These are phyloP conservation scores for Euphorbia lathyris DNA, from an alignment of 345 rosid species.

Conservation along the genomic window DNA sequence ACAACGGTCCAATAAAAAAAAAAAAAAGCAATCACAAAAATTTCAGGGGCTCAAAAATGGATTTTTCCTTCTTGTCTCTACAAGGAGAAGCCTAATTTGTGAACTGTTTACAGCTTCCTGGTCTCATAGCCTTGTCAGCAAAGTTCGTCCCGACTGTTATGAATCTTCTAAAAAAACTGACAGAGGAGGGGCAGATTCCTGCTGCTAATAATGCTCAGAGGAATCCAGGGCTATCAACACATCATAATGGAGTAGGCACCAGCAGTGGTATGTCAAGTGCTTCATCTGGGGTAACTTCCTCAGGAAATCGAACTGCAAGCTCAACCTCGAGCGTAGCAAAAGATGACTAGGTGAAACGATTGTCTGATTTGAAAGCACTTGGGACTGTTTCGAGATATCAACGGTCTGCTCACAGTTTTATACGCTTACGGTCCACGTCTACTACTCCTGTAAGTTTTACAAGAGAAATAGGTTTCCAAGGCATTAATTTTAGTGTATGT, in stretches of 20 bases:
- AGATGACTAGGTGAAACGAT: conserved; percentile 42
- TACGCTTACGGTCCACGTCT: conserved; percentile 11
- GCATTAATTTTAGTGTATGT: conserved; percentile 46
- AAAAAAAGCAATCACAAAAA: too few relatives aligned
- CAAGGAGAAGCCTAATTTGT: conserved; percentile 1
- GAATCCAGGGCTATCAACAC: conserved; percentile 37
- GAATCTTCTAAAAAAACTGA: conserved; percentile 85
- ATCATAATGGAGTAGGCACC: conserved; percentile 41
- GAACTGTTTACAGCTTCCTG: conserved; percentile 64
- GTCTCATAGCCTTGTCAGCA: conserved; percentile 71
- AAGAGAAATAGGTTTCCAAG: conserved; percentile 30
- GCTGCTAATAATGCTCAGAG: conserved; percentile 35
- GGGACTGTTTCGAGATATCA: conserved; percentile 14
- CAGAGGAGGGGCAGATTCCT: conserved; percentile 63
- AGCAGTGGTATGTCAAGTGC: conserved; percentile 43
- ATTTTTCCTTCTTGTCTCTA: neutral
- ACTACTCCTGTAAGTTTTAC: conserved; percentile 13
- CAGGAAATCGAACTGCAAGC: conserved; percentile 35
- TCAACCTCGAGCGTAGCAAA: conserved; percentile 44
- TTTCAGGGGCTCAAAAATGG: too few relatives aligned
- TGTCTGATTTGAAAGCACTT: neutral
- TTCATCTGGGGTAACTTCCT: conserved; percentile 43
- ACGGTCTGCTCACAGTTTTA: conserved; percentile 18
- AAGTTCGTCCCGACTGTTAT: conserved; percentile 84
- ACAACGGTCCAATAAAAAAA: too few relatives aligned